Percentiles rank a stretch among this genome's conserved stretches.
These are phyloP conservation scores for Brassica incana DNA, from an alignment of 345 rosid genomes.

Conservation along the genomic window DNA sequence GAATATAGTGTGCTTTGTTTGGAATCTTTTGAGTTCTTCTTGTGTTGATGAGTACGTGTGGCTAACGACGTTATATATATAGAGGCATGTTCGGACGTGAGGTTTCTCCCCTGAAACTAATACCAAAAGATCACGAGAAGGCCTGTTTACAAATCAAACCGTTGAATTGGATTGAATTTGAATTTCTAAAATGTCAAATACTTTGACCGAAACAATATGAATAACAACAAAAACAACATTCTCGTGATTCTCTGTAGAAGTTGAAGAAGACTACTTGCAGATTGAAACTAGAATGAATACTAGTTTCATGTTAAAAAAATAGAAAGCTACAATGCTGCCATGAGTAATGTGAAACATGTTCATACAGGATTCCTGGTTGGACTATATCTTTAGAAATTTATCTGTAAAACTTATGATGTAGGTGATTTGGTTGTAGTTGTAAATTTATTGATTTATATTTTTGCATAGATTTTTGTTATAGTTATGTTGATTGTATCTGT, in stretches of 20 bases:
- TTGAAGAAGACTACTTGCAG: background rate
- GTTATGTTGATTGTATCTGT: no score
- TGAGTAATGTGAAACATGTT: background rate
- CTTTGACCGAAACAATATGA: background rate
- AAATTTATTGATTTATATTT: no score
- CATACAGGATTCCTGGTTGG: background rate
- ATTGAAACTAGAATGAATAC: background rate
- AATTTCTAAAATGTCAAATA: background rate
- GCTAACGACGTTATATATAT: slow-evolving; percentile 15
- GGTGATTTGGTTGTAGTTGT: no score
- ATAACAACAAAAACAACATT: background rate
- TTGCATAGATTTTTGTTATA: no score
- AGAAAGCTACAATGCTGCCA: background rate
- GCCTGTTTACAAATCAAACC: background rate
- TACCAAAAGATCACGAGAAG: background rate
- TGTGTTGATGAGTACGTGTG: slow-evolving; percentile 18
- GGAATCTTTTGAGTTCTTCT: slow-evolving; percentile 4
- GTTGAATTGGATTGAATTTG: background rate
- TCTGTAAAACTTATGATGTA: no score
- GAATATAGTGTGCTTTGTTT: slow-evolving; percentile 15
- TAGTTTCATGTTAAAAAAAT: background rate
- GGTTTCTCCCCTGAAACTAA: background rate
- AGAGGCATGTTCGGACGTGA: slow-evolving; percentile 15
- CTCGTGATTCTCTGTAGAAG: background rate
- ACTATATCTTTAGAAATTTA: no score